phyloP scores from a whole-genome alignment of 2,329 filamentous ascomycete genomes.

The Orbilia blumenaviensis region DNA sequence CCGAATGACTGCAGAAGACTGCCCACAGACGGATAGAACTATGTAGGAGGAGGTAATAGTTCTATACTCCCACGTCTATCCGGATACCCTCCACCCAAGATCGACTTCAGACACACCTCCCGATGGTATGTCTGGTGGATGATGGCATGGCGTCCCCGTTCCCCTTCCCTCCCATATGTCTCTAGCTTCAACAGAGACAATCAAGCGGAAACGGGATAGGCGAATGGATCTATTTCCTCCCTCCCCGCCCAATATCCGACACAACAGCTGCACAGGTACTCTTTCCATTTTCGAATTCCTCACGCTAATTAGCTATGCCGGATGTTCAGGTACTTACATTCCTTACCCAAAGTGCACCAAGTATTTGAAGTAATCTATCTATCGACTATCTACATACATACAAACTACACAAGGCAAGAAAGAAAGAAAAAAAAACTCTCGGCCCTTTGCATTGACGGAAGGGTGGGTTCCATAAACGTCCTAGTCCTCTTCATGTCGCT shows the following conservation, averaged over 20 bases:
- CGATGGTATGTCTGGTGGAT: conserved; percentile 39
- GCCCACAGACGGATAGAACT: conserved; percentile 29
- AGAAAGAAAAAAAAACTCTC: not conserved
- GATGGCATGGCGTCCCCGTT: too few relatives aligned
- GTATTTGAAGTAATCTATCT: conserved; percentile 8
- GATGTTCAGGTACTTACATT: conserved; percentile 2
- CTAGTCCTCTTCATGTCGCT: conserved; percentile 41
- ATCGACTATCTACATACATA: conserved; percentile 43
- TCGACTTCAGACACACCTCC: conserved; percentile 14
- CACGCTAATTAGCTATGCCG: not conserved
- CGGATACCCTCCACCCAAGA: too few relatives aligned
- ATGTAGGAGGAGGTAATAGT: too few relatives aligned
- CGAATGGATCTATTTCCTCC: conserved; percentile 2
- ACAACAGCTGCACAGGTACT: too few relatives aligned
- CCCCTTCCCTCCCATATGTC: conserved; percentile 4
- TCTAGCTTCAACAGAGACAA: conserved; percentile 31
- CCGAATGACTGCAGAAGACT: too few relatives aligned
- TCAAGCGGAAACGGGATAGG: conserved; percentile 46
- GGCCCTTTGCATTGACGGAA: too few relatives aligned
- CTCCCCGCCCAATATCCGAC: conserved; percentile 43
- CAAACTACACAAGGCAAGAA: conserved; percentile 15
- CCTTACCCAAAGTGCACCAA: too few relatives aligned
- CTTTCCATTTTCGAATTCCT: not conserved
- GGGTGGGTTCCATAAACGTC: conserved; percentile 35
- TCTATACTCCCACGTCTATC: too few relatives aligned